Evolutionary conservation across 805 yeast species (phyloP), one percentile per base, ranked within the genome.

Genomic region (Starmera quercuum): DNA sequence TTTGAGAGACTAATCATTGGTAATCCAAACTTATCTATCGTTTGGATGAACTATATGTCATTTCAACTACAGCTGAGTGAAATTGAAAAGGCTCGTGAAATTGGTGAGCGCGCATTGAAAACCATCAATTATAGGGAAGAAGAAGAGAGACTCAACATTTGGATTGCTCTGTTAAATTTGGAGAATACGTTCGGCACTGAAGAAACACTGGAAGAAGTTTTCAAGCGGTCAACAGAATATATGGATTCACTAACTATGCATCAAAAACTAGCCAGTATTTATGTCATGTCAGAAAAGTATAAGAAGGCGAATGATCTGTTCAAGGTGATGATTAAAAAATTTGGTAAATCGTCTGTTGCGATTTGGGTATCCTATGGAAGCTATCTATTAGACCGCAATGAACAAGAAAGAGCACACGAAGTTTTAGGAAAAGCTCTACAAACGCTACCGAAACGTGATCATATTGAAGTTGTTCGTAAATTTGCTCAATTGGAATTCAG

Each of bases 41-140:
- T 86, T 37, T 92, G 98, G 98, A 90, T 92, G 84, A 85, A 88
- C 61, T 92, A 83, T 62, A 92, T 92, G 96, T 88, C 97, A 4
- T 92, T 90, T 81, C 95, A 88, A 59, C 69, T 92, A 43, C 96
- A 88, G 59, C 68, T 90, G 42, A 83, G 95, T 64, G 98, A 92
- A 59, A 66, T 87, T 38, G 97, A 90, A 25, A 86, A 84, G 60
- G 96, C 97, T 8, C 77, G 98, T 48, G 95, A 85, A 56, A 76
- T 92, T 47, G 97, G 85, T 29, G 83, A 81, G 48, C 75, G 98
- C 42, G 98, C 97, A 3, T 70, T 92, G 53, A 84, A 84, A 63
- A 80, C 92, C 6, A 94, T 92, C 46, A 78, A 75, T 49, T 85
- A 78, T 61, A 75, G 96, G 51, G 96, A 88, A 51, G 97, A 92